Conservation (phyloP, 306 rosid species). For the Trichosanthes truncata region DNA sequence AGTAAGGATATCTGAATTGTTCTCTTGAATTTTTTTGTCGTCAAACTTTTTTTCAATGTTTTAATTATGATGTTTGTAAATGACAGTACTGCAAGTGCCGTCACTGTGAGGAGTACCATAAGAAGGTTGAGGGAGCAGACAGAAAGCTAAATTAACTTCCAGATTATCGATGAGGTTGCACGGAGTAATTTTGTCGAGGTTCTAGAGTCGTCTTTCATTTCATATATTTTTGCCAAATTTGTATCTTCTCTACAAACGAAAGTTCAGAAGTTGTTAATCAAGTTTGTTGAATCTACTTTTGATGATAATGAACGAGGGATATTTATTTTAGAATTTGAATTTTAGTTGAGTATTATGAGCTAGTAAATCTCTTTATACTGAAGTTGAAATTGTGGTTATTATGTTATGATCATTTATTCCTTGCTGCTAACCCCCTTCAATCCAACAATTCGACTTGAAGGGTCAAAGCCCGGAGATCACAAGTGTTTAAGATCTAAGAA, state of each 20-base stretch:
- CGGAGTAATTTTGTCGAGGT: conserved; percentile 1
- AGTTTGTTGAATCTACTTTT: neutral
- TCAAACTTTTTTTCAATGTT: neutral
- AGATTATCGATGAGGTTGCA: neutral
- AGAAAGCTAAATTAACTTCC: conserved; percentile 26
- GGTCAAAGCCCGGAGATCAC: neutral
- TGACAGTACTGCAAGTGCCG: conserved; percentile 58
- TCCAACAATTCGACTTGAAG: neutral
- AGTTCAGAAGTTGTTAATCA: neutral
- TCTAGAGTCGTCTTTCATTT: neutral
- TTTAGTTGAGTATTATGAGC: neutral
- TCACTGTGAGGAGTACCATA: conserved; percentile 62
- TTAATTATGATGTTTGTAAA: neutral
- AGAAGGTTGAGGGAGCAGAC: conserved; percentile 89
- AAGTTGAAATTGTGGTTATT: neutral
- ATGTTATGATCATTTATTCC: neutral
- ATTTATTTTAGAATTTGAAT: neutral
- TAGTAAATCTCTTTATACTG: neutral
- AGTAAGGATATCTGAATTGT: conserved; percentile 13
- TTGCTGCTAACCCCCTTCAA: neutral
- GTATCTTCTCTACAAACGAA: neutral
- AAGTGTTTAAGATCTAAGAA: no score
- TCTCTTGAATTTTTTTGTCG: neutral
- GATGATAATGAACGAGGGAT: neutral
- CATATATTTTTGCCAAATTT: neutral